phyloP scores from a whole-genome alignment of 805 yeast species.

The Yamadazyma scolyti region DNA sequence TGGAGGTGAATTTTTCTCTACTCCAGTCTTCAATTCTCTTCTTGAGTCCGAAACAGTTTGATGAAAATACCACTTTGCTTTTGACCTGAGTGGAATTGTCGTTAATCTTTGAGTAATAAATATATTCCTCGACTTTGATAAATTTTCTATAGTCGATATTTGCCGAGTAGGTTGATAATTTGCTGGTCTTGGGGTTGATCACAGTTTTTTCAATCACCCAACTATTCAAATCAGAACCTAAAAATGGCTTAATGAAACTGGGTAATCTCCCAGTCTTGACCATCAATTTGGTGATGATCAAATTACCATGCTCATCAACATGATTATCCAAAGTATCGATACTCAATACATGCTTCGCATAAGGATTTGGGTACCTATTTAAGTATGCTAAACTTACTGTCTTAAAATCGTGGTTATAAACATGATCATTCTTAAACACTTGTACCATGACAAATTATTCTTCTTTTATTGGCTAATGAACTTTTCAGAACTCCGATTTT shows the following conservation, averaged over 20 bases:
- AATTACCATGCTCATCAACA: constrained; percentile 59
- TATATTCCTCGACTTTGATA: constrained; percentile 74
- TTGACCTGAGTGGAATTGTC: constrained; percentile 42
- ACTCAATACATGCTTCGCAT: constrained; percentile 77
- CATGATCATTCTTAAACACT: constrained; percentile 27
- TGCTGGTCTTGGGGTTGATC: constrained; percentile 57
- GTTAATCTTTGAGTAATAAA: constrained; percentile 46
- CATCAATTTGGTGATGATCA: constrained; percentile 70
- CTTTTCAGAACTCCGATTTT: too few relatives aligned
- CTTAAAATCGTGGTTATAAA: constrained; percentile 49
- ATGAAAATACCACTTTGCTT: constrained; percentile 64
- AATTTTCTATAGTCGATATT: constrained; percentile 82
- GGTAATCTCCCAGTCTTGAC: constrained; percentile 81
- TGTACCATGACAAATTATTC: constrained; percentile 27
- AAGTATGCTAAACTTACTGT: constrained; percentile 77
- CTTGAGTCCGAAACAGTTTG: constrained; percentile 66
- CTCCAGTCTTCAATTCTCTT: constrained; percentile 83
- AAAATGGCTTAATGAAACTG: constrained; percentile 67
- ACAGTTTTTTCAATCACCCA: constrained; percentile 81
- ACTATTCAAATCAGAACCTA: constrained; percentile 65
- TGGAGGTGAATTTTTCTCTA: constrained; percentile 61
- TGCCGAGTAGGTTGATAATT: constrained; percentile 67
- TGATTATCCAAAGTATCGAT: constrained; percentile 68
- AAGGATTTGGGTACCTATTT: constrained; percentile 65
- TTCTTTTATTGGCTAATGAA: neutral